A percentile compares a stretch with the other conserved stretches of the same genome.
These are phyloP conservation scores for Quercus robur DNA, from an alignment of 306 rosid genomes.

Conservation along the genomic window DNA sequence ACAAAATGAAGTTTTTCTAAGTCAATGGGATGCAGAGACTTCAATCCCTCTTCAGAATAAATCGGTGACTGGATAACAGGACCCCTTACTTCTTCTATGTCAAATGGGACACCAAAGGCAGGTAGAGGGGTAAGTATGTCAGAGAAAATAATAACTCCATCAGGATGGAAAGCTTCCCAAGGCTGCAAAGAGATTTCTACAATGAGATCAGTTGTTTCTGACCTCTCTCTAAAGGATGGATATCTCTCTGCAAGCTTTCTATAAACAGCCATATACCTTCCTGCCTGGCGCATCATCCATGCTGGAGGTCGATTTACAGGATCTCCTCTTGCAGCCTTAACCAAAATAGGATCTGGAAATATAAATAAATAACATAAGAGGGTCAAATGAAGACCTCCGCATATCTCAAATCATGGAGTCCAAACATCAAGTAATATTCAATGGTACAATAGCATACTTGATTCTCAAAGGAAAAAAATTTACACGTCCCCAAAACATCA, in stretches of 20 bases:
- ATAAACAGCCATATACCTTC: constrained; percentile 97
- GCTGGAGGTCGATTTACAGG: constrained; percentile 91
- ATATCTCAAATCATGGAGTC: constrained; percentile 3
- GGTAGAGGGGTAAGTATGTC: constrained; percentile 98
- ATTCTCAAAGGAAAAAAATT: not conserved
- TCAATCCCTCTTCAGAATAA: constrained; percentile 73
- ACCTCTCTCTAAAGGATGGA: constrained; percentile 97
- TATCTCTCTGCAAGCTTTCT: constrained; percentile 92
- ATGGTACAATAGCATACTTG: not conserved
- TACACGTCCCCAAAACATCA: not conserved
- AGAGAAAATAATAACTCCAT: constrained; percentile 94
- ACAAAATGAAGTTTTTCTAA: constrained; percentile 76
- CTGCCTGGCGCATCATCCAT: constrained; percentile 99
- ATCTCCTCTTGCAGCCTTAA: constrained; percentile 94
- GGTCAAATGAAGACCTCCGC: constrained; percentile 9
- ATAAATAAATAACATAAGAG: constrained; percentile 8
- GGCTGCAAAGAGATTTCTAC: constrained; percentile 99
- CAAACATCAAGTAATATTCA: not conserved
- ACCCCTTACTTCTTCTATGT: constrained; percentile 90
- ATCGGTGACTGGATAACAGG: constrained; percentile 93
- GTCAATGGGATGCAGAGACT: constrained; percentile 78
- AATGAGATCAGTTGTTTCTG: constrained; percentile 96
- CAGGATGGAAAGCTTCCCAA: constrained; percentile 95
- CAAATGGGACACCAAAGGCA: constrained; percentile 86
- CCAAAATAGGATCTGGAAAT: constrained; percentile 79